phyloP scores from a whole-genome alignment of 78 protist genomes.

The Bodo saltans region DNA sequence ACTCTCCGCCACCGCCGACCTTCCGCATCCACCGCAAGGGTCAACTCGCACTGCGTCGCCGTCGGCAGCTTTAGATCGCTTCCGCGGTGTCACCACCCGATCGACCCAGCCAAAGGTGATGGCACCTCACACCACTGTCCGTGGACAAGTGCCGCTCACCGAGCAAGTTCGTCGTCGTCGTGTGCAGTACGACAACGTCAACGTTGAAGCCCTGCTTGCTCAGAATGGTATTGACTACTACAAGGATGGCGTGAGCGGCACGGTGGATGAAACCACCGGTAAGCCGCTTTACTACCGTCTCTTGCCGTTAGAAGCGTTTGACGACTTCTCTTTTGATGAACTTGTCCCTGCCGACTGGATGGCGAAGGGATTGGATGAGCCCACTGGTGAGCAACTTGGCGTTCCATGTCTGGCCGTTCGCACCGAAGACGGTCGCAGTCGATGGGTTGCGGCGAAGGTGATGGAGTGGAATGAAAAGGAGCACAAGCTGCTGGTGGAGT shows the following conservation, averaged over 20 bases:
- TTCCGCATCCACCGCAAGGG: neutral
- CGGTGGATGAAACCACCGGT: neutral
- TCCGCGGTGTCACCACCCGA: neutral
- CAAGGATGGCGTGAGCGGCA: neutral
- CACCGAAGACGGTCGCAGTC: neutral
- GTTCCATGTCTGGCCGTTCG: constrained; percentile 12
- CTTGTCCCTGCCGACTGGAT: constrained; percentile 60
- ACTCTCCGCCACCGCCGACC: neutral
- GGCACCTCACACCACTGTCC: constrained; percentile 32
- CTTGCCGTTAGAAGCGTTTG: constrained; percentile 55
- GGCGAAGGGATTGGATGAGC: constrained; percentile 1
- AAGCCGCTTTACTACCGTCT: neutral
- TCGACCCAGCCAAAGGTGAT: constrained; percentile 69
- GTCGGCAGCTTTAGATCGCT: neutral
- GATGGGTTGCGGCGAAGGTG: constrained; percentile 7
- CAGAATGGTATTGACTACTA: constrained; percentile 37
- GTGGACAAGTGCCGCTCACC: constrained; percentile 59
- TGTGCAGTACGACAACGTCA: constrained; percentile 19
- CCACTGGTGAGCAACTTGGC: neutral
- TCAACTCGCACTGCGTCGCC: neutral
- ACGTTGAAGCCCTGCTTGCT: constrained; percentile 24
- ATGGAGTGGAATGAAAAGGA: constrained; percentile 27
- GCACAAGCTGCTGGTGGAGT: constrained; percentile 12
- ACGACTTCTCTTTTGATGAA: constrained; percentile 53
- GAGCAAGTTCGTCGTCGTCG: constrained; percentile 50